Conservation (phyloP, 139 green algal genomes). For the Coelastrella sp. region DNA sequence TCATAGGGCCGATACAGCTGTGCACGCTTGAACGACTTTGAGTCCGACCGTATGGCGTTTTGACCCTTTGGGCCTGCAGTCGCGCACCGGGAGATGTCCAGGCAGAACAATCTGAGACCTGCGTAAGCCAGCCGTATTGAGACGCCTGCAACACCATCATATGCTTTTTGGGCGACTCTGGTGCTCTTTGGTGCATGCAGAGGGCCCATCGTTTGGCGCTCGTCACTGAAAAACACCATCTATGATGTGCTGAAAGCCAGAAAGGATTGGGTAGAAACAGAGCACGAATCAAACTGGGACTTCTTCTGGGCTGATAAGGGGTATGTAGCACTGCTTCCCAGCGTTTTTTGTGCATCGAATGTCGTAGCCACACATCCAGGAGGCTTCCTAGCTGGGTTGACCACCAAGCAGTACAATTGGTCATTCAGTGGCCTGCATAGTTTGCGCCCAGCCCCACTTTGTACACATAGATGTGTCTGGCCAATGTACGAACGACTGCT, state of each 20-base stretch:
- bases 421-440: too few species aligned
- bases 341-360: too few species aligned
- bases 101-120: background rate
- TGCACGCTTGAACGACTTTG: too few species aligned
- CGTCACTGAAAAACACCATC: constrained; percentile 69
- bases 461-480: too few species aligned
- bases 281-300: constrained; percentile 70
- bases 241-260: constrained; percentile 68
- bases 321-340: constrained; percentile 12
- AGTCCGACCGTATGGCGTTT: too few species aligned
- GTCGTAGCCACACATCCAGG: too few species aligned
- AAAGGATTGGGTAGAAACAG: constrained; percentile 68
- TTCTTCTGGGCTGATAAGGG: constrained; percentile 78
- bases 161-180: background rate
- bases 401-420: background rate
- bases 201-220: constrained; percentile 65
- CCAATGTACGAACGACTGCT: too few species aligned
- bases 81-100: background rate
- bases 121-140: background rate
- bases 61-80: too few species aligned
- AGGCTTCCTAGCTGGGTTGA: too few species aligned
- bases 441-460: too few species aligned
- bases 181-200: background rate
- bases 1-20: too few species aligned
- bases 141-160: background rate